Conservation (phyloP, 2,329 filamentous ascomycete species). For the Fusarium concolor region DNA sequence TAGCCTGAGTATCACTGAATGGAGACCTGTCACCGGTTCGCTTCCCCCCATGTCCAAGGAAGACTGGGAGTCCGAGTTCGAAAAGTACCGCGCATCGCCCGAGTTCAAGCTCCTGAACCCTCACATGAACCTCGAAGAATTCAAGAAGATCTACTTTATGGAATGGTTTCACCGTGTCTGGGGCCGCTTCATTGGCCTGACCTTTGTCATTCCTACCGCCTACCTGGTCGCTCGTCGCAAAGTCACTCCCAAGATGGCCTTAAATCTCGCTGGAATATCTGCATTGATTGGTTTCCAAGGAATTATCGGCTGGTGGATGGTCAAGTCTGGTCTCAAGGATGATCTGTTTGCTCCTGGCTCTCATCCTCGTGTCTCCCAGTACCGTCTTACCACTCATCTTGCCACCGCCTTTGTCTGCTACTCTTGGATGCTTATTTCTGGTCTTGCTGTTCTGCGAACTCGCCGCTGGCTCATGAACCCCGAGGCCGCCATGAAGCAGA, state of each 20-base stretch:
- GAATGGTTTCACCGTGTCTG: constrained; percentile 97
- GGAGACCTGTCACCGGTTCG: constrained; percentile 94
- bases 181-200: constrained; percentile 90
- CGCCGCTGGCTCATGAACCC: constrained; percentile 77
- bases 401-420: constrained; percentile 94
- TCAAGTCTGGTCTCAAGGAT: constrained; percentile 94
- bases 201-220: constrained; percentile 86
- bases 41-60: constrained; percentile 81
- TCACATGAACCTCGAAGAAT: constrained; percentile 91
- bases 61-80: constrained; percentile 94
- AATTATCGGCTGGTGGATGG: constrained; percentile 99
- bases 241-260: constrained; percentile 82
- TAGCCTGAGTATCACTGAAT: constrained; percentile 98
- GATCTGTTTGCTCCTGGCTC: constrained; percentile 92
- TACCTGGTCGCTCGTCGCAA: constrained; percentile 87
- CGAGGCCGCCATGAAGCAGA: constrained; percentile 67
- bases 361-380: constrained; percentile 94
- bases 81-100: constrained; percentile 90
- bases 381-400: constrained; percentile 89
- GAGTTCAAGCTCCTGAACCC: constrained; percentile 94
- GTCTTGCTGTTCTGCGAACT: constrained; percentile 83
- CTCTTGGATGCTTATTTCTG: constrained; percentile 92
- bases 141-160: constrained; percentile 99
- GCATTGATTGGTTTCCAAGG: constrained; percentile 94
- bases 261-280: constrained; percentile 83